phyloP scores from a whole-genome alignment of 1,139 yeast species.

The Ogataea hybrid region DNA sequence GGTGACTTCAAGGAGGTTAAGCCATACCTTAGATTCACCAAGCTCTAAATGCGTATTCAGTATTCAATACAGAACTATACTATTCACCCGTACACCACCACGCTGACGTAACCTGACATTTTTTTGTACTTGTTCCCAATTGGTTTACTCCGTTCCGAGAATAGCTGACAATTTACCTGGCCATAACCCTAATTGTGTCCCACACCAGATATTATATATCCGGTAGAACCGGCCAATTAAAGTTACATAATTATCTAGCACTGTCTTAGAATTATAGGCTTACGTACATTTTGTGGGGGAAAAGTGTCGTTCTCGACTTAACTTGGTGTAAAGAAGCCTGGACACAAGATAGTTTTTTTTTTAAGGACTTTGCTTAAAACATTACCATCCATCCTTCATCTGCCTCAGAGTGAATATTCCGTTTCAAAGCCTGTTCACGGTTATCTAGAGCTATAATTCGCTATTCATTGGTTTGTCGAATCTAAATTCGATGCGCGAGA shows the following conservation, averaged over 20 bases:
- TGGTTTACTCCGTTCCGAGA: slow-evolving; percentile 9
- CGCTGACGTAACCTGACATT: not conserved
- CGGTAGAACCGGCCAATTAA: slow-evolving; percentile 10
- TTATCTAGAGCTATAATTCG: not conserved
- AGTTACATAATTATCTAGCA: slow-evolving; percentile 1
- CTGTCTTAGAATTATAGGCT: not conserved
- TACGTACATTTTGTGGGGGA: slow-evolving; percentile 7
- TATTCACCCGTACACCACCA: not conserved
- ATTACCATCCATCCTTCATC: not conserved
- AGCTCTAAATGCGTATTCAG: slow-evolving; percentile 21
- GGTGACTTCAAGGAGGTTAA: slow-evolving; percentile 79
- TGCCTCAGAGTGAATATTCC: not conserved
- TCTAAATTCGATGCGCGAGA: slow-evolving; percentile 2
- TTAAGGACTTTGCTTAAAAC: not conserved
- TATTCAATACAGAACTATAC: not conserved
- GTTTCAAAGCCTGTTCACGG: not conserved
- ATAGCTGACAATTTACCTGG: not conserved
- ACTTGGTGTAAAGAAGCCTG: slow-evolving; percentile 6
- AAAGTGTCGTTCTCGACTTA: not conserved
- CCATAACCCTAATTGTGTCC: not conserved
- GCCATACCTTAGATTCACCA: slow-evolving; percentile 75
- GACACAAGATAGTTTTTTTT: not conserved
- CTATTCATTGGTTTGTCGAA: not conserved
- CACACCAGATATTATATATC: not conserved
- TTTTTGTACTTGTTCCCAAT: not conserved